A percentile compares a stretch with the other conserved stretches of the same genome.
Conservation (phyloP, 331 rosid species). For the Phaseolus coccineus region DNA sequence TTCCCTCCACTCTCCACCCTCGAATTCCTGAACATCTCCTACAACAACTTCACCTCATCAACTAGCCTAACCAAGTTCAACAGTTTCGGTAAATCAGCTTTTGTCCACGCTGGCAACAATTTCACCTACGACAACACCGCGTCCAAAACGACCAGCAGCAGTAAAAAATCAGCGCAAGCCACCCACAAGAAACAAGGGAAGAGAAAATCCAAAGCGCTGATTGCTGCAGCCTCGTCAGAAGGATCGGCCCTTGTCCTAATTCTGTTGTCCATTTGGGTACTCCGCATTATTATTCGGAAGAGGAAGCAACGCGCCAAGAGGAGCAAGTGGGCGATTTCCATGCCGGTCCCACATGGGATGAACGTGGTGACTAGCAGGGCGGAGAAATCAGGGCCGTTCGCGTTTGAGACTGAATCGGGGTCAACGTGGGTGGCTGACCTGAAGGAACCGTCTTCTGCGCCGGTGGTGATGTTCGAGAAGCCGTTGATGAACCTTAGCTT, state of each 20-base stretch:
- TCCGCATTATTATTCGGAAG: conserved; percentile 42
- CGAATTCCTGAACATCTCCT: conserved; percentile 64
- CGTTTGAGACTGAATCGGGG: conserved; percentile 85
- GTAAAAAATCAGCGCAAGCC: not conserved
- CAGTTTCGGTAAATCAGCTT: conserved; percentile 61
- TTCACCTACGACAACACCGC: conserved; percentile 37
- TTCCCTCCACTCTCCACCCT: conserved; percentile 63
- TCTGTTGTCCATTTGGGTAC: conserved; percentile 33
- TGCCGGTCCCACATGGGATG: conserved; percentile 61
- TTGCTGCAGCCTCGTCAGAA: conserved; percentile 48
- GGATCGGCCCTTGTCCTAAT: conserved; percentile 43
- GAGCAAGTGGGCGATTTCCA: conserved; percentile 85
- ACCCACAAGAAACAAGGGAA: not conserved
- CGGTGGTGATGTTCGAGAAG: conserved; percentile 95
- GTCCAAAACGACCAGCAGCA: conserved; percentile 31
- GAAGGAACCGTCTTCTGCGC: conserved; percentile 79
- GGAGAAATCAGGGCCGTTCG: conserved; percentile 90
- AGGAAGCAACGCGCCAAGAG: conserved; percentile 44
- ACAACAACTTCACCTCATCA: conserved; percentile 62
- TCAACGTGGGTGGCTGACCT: conserved; percentile 85
- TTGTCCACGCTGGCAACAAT: conserved; percentile 60
- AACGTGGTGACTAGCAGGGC: conserved; percentile 31
- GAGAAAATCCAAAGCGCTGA: conserved; percentile 40
- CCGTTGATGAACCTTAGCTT: conserved; percentile 81
- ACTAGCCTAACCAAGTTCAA: conserved; percentile 33